Percentiles rank a stretch among this genome's conserved stretches.
phyloP scores from a whole-genome alignment of 495 filamentous ascomycete genomes.

The Thermothielavioides terrestris region DNA sequence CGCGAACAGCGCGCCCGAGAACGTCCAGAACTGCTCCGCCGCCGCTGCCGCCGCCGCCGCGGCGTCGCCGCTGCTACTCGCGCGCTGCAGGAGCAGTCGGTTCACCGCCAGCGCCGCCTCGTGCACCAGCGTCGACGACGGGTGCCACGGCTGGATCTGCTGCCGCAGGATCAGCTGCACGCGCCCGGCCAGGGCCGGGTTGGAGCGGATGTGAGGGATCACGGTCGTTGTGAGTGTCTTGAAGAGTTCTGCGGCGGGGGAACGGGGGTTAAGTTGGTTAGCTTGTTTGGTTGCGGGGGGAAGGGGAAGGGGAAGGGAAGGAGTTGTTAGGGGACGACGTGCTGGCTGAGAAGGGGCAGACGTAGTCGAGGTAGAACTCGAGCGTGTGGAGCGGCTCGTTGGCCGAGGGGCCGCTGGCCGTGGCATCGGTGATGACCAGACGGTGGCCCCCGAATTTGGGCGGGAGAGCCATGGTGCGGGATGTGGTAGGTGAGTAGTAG shows the following conservation, averaged over 20 bases:
- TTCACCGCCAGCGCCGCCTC: constrained; percentile 79
- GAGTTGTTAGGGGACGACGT: constrained; percentile 7
- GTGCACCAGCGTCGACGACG: constrained; percentile 76
- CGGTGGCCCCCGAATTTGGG: constrained; percentile 70
- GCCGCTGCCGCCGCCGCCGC: too few relatives aligned
- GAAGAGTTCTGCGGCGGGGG: constrained; percentile 48
- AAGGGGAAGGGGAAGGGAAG: constrained; percentile 26
- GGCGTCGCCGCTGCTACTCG: too few relatives aligned
- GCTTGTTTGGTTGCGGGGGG: neutral
- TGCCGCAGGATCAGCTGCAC: constrained; percentile 75
- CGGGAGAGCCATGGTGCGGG: constrained; percentile 57
- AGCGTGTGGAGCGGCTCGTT: constrained; percentile 54
- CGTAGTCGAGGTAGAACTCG: constrained; percentile 80
- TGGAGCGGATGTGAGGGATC: constrained; percentile 46
- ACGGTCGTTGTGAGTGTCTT: constrained; percentile 43
- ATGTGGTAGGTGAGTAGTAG: neutral
- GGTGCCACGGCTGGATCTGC: constrained; percentile 95
- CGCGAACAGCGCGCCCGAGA: constrained; percentile 63
- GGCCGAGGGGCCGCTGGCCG: constrained; percentile 23
- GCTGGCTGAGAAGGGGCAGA: constrained; percentile 57
- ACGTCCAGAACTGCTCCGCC: constrained; percentile 77
- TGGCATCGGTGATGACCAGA: constrained; percentile 32
- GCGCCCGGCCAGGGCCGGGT: constrained; percentile 45
- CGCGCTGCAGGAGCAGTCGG: constrained; percentile 54
- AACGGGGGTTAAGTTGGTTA: neutral